Evolutionary conservation across 441 rosid species (phyloP), one percentile per base, ranked within the genome.

Genomic region (Euphorbia schlechtendalii): DNA sequence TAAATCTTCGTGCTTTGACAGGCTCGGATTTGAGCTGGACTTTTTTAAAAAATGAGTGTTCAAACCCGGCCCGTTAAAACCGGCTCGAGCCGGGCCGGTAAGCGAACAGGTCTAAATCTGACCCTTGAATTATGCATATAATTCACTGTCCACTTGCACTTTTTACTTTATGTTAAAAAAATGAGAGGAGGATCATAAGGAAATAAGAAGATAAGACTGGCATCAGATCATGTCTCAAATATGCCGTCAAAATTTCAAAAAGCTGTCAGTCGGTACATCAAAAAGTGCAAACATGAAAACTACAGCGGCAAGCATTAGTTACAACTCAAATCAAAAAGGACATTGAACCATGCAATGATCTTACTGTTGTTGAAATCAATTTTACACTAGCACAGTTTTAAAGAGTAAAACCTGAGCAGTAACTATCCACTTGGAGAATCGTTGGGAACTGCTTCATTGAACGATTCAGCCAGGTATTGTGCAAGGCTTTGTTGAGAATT

Each of bases 401-500:
- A 24, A 15, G 48, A 18, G 34, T 49, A 28, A 18, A 25, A 61
- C 34, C 22, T 13, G 41, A 15, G 27, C 36, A 14, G 41, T 46
- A 40, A 18, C 78, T 75, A 84, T 30, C 32, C 71, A 64, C 70
- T 73, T 40, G 84, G 30, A 15, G 71, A 66, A 67, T 77, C 74
- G 15, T 74, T 71, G n/a, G 69, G 58, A 30, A n/a, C 30, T 1
- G 84, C 85, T 73, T 87, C 89, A 61, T 84, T 80, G 59, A 90
- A 76, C 28, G 93, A 80, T 56, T 89, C 80, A 70, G 97, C 89
- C 63, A 90, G 95, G 74, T 81, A 87, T 64, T 84, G 88, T 49
- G 97, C 95, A 59, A 90, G 92, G 79, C 86, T 83, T 67, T 73
- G 82, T 71, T 73, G 74, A 56, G 84, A 74, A 67, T 59, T 79